A percentile compares a stretch with the other conserved stretches of the same genome.
These are phyloP conservation scores for Solanum hybrid DNA, from an alignment of 305 asterid species.

Conservation along the genomic window DNA sequence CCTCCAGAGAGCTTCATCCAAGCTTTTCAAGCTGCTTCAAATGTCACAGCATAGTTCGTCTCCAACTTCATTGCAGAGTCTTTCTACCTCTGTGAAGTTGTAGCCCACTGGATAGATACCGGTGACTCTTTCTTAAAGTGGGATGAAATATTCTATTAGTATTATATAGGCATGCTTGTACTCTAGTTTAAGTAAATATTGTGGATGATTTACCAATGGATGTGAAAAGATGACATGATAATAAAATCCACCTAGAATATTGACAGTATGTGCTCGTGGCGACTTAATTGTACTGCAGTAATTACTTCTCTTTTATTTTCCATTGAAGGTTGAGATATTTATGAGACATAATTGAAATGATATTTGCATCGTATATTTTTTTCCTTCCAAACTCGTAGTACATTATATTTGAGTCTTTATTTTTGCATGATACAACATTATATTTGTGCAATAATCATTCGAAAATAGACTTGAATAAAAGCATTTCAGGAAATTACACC, in stretches of 20 bases:
- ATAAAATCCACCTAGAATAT: not conserved
- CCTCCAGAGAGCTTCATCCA: constrained; percentile 50
- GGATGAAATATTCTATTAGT: not conserved
- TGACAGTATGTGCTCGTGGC: not conserved
- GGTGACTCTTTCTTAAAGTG: not conserved
- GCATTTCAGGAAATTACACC: not conserved
- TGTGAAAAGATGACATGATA: not conserved
- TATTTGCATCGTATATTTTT: not conserved
- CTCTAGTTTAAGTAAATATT: not conserved
- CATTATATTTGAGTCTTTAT: not conserved
- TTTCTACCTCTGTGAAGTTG: not conserved
- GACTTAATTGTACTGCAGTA: not conserved
- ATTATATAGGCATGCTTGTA: not conserved
- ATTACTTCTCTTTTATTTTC: not conserved
- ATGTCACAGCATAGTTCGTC: not conserved
- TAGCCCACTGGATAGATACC: not conserved
- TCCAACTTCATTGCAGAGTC: not conserved
- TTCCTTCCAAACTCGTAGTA: not conserved
- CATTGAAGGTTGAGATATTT: not conserved
- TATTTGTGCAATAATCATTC: not conserved
- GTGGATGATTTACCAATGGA: not conserved
- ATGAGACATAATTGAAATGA: not conserved
- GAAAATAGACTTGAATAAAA: not conserved
- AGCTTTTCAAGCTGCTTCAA: constrained; percentile 53
- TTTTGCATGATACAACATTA: not conserved